Evolutionary conservation across 1,139 yeast species (phyloP).

Genomic region (Sugiyamaella japonica): DNA sequence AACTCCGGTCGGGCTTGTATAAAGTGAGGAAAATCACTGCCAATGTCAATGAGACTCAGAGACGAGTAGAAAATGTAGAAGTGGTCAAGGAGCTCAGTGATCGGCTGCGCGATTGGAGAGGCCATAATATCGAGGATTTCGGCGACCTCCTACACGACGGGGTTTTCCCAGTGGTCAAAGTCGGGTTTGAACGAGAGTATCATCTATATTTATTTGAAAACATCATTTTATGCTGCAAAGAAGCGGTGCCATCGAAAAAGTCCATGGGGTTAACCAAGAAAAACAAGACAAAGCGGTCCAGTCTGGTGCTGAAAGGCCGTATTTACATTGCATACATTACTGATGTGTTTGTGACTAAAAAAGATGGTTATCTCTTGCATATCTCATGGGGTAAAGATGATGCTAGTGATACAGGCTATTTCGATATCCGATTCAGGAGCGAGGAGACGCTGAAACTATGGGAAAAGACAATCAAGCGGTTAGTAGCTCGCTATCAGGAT

Average conservation of each 20-base stretch:
- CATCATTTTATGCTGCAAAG: slow-evolving; percentile 77
- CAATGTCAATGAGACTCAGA: slow-evolving; percentile 89
- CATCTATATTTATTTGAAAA: slow-evolving; percentile 86
- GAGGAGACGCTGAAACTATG: slow-evolving; percentile 41
- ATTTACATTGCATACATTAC: slow-evolving; percentile 45
- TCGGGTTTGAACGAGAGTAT: slow-evolving; percentile 82
- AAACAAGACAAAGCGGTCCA: slow-evolving; percentile 32
- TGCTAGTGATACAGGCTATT: slow-evolving; percentile 41
- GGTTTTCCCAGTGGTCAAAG: slow-evolving; percentile 67
- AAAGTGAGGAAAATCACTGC: slow-evolving; percentile 76
- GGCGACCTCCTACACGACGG: slow-evolving; percentile 86
- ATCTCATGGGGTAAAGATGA: slow-evolving; percentile 42
- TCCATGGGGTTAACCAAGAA: slow-evolving; percentile 37
- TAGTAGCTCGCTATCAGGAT: slow-evolving; percentile 34
- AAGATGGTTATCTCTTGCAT: slow-evolving; percentile 37
- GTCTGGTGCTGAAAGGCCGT: slow-evolving; percentile 45
- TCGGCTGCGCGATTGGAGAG: slow-evolving; percentile 89
- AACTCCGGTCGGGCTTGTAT: slow-evolving; percentile 65
- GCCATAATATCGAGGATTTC: slow-evolving; percentile 77
- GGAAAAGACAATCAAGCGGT: slow-evolving; percentile 38
- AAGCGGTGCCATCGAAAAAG: slow-evolving; percentile 39
- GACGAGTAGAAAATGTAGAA: slow-evolving; percentile 84
- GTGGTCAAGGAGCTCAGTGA: slow-evolving; percentile 66
- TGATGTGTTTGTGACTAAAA: slow-evolving; percentile 34
- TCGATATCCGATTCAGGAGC: slow-evolving; percentile 40